Percentiles rank a stretch among this genome's conserved stretches.
phyloP scores from a whole-genome alignment of 208 protist species.

The Wallacemonas sp. region DNA sequence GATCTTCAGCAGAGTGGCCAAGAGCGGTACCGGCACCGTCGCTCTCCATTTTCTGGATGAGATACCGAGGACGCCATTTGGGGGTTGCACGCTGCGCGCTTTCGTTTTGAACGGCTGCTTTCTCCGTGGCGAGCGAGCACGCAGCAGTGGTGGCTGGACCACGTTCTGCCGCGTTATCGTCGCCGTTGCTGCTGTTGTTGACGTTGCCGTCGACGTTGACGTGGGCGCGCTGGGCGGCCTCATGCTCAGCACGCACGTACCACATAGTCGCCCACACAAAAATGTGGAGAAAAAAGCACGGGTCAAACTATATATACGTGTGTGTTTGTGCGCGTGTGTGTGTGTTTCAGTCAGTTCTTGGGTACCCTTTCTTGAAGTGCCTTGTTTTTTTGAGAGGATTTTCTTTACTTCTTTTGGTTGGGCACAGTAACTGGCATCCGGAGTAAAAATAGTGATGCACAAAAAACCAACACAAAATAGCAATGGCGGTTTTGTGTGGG shows the following conservation, averaged over 20 bases:
- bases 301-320: neutral
- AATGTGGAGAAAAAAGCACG: neutral
- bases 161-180: too few relatives aligned
- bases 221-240: neutral
- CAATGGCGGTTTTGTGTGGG: too few relatives aligned
- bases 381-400: too few relatives aligned
- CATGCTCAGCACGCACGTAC: slow-evolving; percentile 8
- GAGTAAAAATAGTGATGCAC: neutral
- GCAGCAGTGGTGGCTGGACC: neutral
- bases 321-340: neutral
- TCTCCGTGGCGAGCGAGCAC: neutral
- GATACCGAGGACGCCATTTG: slow-evolving; percentile 10
- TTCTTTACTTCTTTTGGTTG: too few relatives aligned
- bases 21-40: neutral
- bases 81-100: neutral
- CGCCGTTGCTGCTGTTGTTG: too few relatives aligned
- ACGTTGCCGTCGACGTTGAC: too few relatives aligned
- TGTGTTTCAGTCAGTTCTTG: neutral
- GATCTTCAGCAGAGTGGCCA: neutral
- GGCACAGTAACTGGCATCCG: too few relatives aligned
- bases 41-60: neutral
- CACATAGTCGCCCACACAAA: neutral
- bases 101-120: neutral
- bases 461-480: neutral
- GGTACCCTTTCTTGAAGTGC: neutral